Evolutionary conservation across 139 green algal genomes (phyloP), one percentile per base, ranked within the genome.

Genomic region (Tetratostichococcus sp.): DNA sequence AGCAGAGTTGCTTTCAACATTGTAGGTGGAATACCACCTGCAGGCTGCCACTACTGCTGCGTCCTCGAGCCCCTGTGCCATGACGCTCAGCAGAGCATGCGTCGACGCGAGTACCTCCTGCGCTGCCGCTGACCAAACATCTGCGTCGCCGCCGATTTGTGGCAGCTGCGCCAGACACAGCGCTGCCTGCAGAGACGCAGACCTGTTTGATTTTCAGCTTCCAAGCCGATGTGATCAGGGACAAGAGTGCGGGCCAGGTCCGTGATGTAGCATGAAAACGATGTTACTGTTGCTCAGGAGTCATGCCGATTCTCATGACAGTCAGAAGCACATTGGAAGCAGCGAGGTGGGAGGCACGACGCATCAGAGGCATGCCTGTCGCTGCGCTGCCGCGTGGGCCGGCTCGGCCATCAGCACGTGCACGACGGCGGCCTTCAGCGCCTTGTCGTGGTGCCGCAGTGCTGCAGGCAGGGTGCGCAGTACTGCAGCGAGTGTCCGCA

Each of bases 41-140:
- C 28, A 32, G 30, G 5, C 19, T 22, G 28, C 62, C 26, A 32
- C 5, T 3, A 34, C 2, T 16, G 6, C 25, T 11, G 26, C 62
- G n/a, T 68, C 62, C 16, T 68, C 62, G 11, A 68, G 5, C 4
- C 62, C 62, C 62, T 35, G n/a, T 3, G 1, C 16, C 28, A 23
- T 26, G 30, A 34, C 28, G 62, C 90, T 67, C 57, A 87, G 71
- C 74, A 88, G n/a, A 69, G 74, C 28, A 28, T 93, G 31, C 0
- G 76, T 76, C 0, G 76, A 73, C 0, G 30, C 43, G 4, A 88
- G 57, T 35, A 88, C 71, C 43, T 65, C 70, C 70, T 86, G 72
- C 32, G 67, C 73, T 0, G 42, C 35, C 1, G 68, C 72, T 23
- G 77, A 83, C 83, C 83, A 88, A 8, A 22, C 43, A 28, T 39